Evolutionary conservation across 345 rosid species (phyloP).

Genomic region (Ceriops decandra): DNA sequence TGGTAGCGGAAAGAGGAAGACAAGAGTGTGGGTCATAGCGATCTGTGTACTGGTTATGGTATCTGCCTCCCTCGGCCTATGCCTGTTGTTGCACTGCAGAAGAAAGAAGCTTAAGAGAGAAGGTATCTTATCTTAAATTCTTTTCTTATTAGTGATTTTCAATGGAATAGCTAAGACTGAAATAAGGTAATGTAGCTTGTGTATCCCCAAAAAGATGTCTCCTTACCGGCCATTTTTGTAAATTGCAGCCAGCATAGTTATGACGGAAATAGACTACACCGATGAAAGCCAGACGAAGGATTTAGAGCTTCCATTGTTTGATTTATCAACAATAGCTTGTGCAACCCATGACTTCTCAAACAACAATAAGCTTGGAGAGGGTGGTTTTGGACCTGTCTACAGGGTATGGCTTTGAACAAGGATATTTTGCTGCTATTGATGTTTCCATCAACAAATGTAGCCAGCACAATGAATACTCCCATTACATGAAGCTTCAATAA

Average conservation of each 20-base stretch:
- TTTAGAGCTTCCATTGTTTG: slow-evolving; percentile 25
- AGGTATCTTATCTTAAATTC: slow-evolving; percentile 14
- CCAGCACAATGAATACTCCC: neutral
- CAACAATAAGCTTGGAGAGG: slow-evolving; percentile 25
- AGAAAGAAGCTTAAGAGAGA: slow-evolving; percentile 8
- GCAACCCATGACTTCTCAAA: slow-evolving; percentile 13
- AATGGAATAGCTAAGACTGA: too few species aligned
- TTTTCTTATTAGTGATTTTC: neutral
- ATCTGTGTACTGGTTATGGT: slow-evolving; percentile 2
- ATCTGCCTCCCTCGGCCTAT: neutral
- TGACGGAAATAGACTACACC: slow-evolving; percentile 1
- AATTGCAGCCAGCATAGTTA: neutral
- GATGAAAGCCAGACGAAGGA: slow-evolving; percentile 8
- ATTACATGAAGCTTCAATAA: neutral
- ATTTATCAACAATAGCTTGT: slow-evolving; percentile 16
- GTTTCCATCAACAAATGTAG: neutral
- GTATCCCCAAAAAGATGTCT: too few species aligned
- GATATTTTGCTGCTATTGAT: neutral
- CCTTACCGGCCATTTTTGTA: neutral
- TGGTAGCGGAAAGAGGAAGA: slow-evolving; percentile 1
- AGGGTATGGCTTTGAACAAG: slow-evolving; percentile 7
- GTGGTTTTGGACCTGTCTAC: slow-evolving; percentile 30
- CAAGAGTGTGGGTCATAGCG: slow-evolving; percentile 17
- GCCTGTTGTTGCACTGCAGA: slow-evolving; percentile 8
- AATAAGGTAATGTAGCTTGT: too few species aligned